These are phyloP conservation scores for Neonectria punicea DNA, from an alignment of 2,329 filamentous ascomycete species.

Conservation along the genomic window DNA sequence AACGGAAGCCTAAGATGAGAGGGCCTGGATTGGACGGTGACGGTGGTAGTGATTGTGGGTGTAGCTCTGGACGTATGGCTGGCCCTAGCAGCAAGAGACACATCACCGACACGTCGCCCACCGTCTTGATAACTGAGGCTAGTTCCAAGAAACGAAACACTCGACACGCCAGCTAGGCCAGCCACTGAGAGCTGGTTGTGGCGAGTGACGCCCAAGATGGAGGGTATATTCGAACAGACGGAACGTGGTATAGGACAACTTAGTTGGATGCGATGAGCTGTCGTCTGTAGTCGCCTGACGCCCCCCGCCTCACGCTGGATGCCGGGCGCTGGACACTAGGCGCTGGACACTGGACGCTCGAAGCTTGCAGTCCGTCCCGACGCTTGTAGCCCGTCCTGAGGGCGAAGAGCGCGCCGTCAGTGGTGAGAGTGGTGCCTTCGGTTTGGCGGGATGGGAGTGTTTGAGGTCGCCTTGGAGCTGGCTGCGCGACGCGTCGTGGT, in stretches of 20 bases:
- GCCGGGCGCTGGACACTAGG: neutral
- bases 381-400: conserved; percentile 22
- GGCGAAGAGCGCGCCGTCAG: conserved; percentile 26
- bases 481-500: conserved; percentile 33
- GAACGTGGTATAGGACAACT: conserved; percentile 12
- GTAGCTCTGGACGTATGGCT: conserved; percentile 6
- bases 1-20: conserved; percentile 23
- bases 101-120: conserved; percentile 26
- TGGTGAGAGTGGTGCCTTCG: conserved; percentile 16
- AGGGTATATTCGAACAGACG: conserved; percentile 19
- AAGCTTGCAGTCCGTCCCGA: neutral
- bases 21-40: conserved; percentile 19
- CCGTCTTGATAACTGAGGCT: conserved; percentile 12
- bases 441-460: conserved; percentile 34
- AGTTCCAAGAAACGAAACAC: conserved; percentile 26
- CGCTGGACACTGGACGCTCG: neutral
- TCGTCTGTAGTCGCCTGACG: conserved; percentile 22
- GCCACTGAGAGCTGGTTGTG: conserved; percentile 10
- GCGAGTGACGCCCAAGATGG: conserved; percentile 15
- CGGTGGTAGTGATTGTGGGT: conserved; percentile 24
- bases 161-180: conserved; percentile 3
- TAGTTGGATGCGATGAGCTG: conserved; percentile 20
- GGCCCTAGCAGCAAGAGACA: conserved; percentile 15
- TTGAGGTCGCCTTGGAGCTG: conserved; percentile 42
- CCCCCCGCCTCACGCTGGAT: neutral